Evolutionary conservation across 1,284 basidiomycete species (phyloP), one percentile per base, ranked within the genome.

Genomic region (Melampsora medusae): DNA sequence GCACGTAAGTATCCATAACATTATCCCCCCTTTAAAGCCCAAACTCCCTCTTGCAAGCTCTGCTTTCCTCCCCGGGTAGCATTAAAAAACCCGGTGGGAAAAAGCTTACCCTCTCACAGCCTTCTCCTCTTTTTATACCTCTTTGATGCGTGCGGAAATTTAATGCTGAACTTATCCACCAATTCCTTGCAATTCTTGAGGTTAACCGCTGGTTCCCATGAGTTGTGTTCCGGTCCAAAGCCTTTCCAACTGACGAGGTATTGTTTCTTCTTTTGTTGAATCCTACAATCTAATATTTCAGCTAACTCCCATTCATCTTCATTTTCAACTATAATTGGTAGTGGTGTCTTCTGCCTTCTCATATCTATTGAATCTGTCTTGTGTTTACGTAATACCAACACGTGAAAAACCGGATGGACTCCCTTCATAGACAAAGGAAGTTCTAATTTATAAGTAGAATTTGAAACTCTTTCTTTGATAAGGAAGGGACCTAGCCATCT

Each of bases 211-310:
- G 61, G 12, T 6, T 35, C 61, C 61, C 61, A 64, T 3, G 14
- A 64, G 22, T 64, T 64, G 5, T 33, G 33, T 16, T 64, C 33
- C 0, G 61, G 25, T 4, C 61, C 12, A 14, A 31, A 64, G 0
- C 61, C 61, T 33, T 64, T 64, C 61, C 60, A 62, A 62, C 6
- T 62, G 17, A 62, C 14, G 10, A 62, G 14, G 2, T 62, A 62
- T 62, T 62, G 7, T 14, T 28, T 31, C 1, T 38, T 38, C 7
- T 38, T 38, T 1, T 38, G 28, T 28, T 35, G 28, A 7, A 16
- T 62, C 2, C 62, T 6, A 16, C 62, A 35, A 2, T 33, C 10
- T 2, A 38, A 35, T 3, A 65, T 42, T 0, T 17, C 28, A 4
- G 12, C 22, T 2, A 65, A 10, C 35, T 65, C 62, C 62, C 28